A percentile compares a stretch with the other conserved stretches of the same genome.
These are phyloP conservation scores for Serpula lacrymans DNA, from an alignment of 768 basidiomycete genomes.

Conservation along the genomic window DNA sequence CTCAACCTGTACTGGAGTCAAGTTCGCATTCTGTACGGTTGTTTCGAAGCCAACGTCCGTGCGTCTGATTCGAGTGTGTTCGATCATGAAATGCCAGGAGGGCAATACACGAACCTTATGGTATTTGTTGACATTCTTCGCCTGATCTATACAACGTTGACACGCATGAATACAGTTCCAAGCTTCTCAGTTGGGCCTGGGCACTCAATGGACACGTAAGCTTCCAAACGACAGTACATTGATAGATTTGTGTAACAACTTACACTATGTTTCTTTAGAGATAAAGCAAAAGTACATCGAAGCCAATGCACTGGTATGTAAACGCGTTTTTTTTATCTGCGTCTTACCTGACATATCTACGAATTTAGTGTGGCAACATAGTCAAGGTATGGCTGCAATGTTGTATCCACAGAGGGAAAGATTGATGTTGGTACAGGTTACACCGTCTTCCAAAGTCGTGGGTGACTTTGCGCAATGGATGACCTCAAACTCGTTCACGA, in stretches of 20 bases:
- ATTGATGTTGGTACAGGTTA: conserved; percentile 52
- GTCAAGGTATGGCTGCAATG: conserved; percentile 60
- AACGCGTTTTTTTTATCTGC: conserved; percentile 8
- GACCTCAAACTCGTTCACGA: conserved; percentile 90
- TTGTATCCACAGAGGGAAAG: conserved; percentile 3
- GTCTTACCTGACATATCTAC: too few relatives aligned
- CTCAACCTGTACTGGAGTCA: conserved; percentile 98
- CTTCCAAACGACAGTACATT: conserved; percentile 6
- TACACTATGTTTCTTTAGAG: conserved; percentile 41
- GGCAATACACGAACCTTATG: conserved; percentile 93
- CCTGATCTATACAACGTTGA: conserved; percentile 10
- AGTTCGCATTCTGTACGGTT: conserved; percentile 90
- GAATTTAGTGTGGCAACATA: conserved; percentile 86
- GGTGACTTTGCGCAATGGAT: conserved; percentile 99
- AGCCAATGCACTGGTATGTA: conserved; percentile 86
- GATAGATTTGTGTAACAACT: conserved; percentile 9
- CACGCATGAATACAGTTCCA: conserved; percentile 95
- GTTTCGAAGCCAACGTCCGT: conserved; percentile 98
- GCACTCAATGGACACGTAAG: conserved; percentile 90
- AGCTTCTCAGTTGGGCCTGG: conserved; percentile 94
- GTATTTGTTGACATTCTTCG: conserved; percentile 38
- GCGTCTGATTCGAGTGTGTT: conserved; percentile 98
- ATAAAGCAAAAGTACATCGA: conserved; percentile 99
- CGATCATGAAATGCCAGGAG: conserved; percentile 99
- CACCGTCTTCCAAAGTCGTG: conserved; percentile 97